Conservation (phyloP, 2,329 filamentous ascomycete genomes). For the Dactylellina cionopaga region DNA sequence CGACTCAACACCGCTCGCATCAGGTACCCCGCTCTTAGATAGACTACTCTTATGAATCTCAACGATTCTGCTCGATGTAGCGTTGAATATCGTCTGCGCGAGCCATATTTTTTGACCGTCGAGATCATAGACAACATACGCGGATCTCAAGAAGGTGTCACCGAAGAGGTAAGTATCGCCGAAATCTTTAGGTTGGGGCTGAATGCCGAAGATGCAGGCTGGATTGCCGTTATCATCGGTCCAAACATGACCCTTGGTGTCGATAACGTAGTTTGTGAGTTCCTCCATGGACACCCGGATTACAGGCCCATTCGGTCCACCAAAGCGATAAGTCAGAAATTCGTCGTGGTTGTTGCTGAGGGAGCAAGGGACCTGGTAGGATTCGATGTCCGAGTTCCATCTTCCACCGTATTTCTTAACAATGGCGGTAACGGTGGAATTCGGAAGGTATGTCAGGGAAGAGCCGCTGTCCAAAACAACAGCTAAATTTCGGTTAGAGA, state of each 20-base stretch:
- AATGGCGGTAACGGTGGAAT: conserved; percentile 23
- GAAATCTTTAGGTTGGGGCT: conserved; percentile 67
- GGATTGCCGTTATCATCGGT: conserved; percentile 67
- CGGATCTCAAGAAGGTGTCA: conserved; percentile 78
- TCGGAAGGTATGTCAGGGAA: conserved; percentile 56
- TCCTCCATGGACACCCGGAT: conserved; percentile 67
- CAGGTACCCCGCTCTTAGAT: conserved; percentile 64
- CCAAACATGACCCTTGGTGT: conserved; percentile 64
- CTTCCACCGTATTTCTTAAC: conserved; percentile 20
- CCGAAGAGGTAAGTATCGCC: conserved; percentile 66
- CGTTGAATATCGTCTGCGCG: conserved; percentile 73
- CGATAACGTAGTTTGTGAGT: conserved; percentile 68
- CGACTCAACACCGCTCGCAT: conserved; percentile 66
- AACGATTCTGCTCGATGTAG: conserved; percentile 64
- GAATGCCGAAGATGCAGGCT: conserved; percentile 75
- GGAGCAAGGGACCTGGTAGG: conserved; percentile 67
- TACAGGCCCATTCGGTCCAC: conserved; percentile 64
- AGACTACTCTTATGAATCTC: conserved; percentile 66
- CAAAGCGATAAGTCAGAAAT: conserved; percentile 61
- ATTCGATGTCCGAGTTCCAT: conserved; percentile 40
- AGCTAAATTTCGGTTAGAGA: conserved; percentile 65
- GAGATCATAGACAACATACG: conserved; percentile 81
- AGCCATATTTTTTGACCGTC: conserved; percentile 76
- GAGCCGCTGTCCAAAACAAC: conserved; percentile 73
- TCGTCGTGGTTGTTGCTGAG: conserved; percentile 66